Evolutionary conservation across 1,284 basidiomycete species (phyloP).

Genomic region (Ceratobasidium sp.): DNA sequence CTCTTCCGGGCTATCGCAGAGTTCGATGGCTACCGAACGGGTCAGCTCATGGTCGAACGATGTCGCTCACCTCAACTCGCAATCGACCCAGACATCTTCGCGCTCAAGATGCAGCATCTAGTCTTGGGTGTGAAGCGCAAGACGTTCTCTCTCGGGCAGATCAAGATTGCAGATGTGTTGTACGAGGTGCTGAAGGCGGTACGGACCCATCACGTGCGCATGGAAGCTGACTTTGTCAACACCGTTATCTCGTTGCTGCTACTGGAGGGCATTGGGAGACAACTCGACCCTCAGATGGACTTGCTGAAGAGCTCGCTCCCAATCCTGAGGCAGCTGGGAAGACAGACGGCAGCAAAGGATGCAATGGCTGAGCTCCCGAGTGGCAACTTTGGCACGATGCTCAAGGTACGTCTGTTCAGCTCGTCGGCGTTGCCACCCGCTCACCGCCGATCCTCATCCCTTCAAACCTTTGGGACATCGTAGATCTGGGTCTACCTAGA

Average conservation of each 20-base stretch:
- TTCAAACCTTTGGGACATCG: neutral
- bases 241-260: slow-evolving; percentile 94
- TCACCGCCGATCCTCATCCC: slow-evolving; percentile 3
- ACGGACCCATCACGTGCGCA: slow-evolving; percentile 93
- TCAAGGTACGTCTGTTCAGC: slow-evolving; percentile 67
- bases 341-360: slow-evolving; percentile 84
- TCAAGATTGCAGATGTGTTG: slow-evolving; percentile 94
- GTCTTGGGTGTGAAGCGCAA: slow-evolving; percentile 93
- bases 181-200: slow-evolving; percentile 90
- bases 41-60: slow-evolving; percentile 95
- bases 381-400: slow-evolving; percentile 78
- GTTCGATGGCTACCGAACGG: slow-evolving; percentile 95
- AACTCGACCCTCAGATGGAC: slow-evolving; percentile 91
- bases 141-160: slow-evolving; percentile 94
- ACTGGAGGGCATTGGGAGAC: slow-evolving; percentile 94
- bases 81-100: slow-evolving; percentile 92
- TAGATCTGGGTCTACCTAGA: slow-evolving; percentile 93
- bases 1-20: slow-evolving; percentile 95
- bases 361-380: slow-evolving; percentile 65
- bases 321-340: slow-evolving; percentile 86
- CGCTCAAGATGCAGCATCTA: slow-evolving; percentile 96
- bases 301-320: slow-evolving; percentile 92
- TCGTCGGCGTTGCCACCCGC: slow-evolving; percentile 14
- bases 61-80: slow-evolving; percentile 93
- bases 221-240: slow-evolving; percentile 99